phyloP scores from a whole-genome alignment of 2,329 filamentous ascomycete genomes.

The Colletotrichum shisoi region DNA sequence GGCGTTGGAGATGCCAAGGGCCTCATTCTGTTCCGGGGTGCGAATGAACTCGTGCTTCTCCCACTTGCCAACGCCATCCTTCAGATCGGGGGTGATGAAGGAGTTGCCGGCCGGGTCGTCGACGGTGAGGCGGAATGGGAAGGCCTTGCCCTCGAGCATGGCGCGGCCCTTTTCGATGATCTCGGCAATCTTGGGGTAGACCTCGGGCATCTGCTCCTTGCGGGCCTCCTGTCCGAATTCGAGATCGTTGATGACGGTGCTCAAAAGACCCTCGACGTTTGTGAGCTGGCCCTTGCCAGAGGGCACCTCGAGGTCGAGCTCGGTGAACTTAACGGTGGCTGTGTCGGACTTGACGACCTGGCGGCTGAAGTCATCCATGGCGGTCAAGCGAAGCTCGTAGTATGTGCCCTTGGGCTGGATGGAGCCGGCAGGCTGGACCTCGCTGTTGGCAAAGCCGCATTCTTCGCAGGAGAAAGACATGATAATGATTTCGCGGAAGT shows the following conservation, averaged over 20 bases:
- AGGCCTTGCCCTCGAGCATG: constrained; percentile 78
- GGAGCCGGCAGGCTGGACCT: constrained; percentile 89
- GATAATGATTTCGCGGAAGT: constrained; percentile 96
- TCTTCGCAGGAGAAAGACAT: constrained; percentile 96
- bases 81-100: constrained; percentile 89
- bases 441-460: constrained; percentile 89
- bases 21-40: constrained; percentile 84
- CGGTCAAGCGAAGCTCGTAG: constrained; percentile 82
- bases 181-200: constrained; percentile 78
- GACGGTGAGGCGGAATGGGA: constrained; percentile 87
- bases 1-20: constrained; percentile 77
- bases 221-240: constrained; percentile 82
- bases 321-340: constrained; percentile 84
- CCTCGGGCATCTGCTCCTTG: constrained; percentile 78
- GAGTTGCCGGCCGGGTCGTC: constrained; percentile 96
- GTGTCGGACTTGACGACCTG: constrained; percentile 93
- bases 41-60: constrained; percentile 83
- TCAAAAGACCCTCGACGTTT: constrained; percentile 89
- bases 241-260: constrained; percentile 80
- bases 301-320: constrained; percentile 92
- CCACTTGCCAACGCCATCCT: constrained; percentile 85
- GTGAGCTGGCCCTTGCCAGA: constrained; percentile 89
- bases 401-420: constrained; percentile 89
- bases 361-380: constrained; percentile 76
- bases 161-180: constrained; percentile 76